Conservation (phyloP, 2,329 filamentous ascomycete genomes). For the Chalara sp. region DNA sequence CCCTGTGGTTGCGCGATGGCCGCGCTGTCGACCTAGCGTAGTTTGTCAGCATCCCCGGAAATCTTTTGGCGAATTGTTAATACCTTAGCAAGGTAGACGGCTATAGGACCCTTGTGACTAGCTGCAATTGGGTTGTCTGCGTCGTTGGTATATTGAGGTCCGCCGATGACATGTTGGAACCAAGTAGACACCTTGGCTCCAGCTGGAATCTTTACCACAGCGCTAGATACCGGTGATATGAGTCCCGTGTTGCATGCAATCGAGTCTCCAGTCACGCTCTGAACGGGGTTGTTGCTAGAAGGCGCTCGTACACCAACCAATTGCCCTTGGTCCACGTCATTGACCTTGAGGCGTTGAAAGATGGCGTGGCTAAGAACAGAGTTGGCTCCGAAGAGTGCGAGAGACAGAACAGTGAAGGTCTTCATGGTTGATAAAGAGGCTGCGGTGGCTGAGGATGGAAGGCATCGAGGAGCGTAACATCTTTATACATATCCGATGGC, state of each 20-base stretch:
- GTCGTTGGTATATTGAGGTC: slow-evolving; percentile 36
- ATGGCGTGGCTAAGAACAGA: slow-evolving; percentile 33
- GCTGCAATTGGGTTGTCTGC: slow-evolving; percentile 41
- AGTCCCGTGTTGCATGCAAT: slow-evolving; percentile 41
- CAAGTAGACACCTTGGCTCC: slow-evolving; percentile 41
- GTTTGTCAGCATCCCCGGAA: no score
- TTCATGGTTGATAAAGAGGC: background rate
- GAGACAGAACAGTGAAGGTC: slow-evolving; percentile 1
- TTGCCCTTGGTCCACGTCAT: slow-evolving; percentile 42
- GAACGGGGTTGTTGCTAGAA: slow-evolving; percentile 42
- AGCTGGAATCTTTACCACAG: slow-evolving; percentile 38
- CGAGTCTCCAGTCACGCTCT: slow-evolving; percentile 37
- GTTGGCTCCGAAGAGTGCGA: slow-evolving; percentile 6
- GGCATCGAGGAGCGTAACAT: no score
- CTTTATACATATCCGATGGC: no score
- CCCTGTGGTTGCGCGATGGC: background rate
- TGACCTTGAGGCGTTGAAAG: slow-evolving; percentile 40
- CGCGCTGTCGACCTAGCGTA: background rate
- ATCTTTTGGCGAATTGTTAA: background rate
- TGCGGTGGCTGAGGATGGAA: no score
- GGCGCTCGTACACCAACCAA: slow-evolving; percentile 43
- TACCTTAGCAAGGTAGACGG: slow-evolving; percentile 39
- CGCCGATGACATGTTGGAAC: slow-evolving; percentile 45
- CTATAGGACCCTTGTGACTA: slow-evolving; percentile 38
- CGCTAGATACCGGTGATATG: slow-evolving; percentile 28